Evolutionary conservation across 1,284 basidiomycete genomes (phyloP), one percentile per base, ranked within the genome.

Genomic region (Phlebopus sp.): DNA sequence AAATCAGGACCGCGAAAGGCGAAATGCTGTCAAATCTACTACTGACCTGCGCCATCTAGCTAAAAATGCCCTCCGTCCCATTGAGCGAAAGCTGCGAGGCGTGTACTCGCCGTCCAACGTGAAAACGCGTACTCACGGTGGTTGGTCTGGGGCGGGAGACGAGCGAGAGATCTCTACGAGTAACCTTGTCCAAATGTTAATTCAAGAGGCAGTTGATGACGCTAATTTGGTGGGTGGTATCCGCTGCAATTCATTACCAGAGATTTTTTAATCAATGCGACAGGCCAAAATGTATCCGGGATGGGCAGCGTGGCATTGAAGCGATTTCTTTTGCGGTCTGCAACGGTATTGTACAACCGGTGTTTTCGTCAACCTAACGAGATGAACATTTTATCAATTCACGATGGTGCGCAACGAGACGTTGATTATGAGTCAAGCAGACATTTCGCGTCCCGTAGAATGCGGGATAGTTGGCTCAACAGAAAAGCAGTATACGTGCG

Each of bases 171-270:
- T 86, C 34, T 83, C 87, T 21, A 90, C 90, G 15, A 86, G 82
- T 49, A 93, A 91, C 67, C 77, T 97, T 44, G 95, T 97, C 46
- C 91, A 97, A 63, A 78, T 85, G 59, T 73, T 97, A 47, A 95
- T 97, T 51, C 85, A 90, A 59, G 90, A 96, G 64, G 90, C 95
- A 10, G 89, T 80, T 3, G 83, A 86, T 65, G 61, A 72, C 2
- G 66, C 62, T 8, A 92, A 95, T 60, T 68, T 98, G 66, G 92
- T 90, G 55, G 63, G 86, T 70, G 5, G 6, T 3, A 19, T 31
- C 32, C 32, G 39, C 34, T 13, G 18, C 21, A 23, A 13, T 21
- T 18, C 13, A 36, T 17, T 5, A 8, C 5, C 2, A 2, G 25
- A 17, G 21, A 44, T 14, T 42, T 40, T 41, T 21, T 51, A 37